These are phyloP conservation scores for Cenchrus fungigraminus DNA, from an alignment of 176 grass and related monocot species.

Conservation along the genomic window DNA sequence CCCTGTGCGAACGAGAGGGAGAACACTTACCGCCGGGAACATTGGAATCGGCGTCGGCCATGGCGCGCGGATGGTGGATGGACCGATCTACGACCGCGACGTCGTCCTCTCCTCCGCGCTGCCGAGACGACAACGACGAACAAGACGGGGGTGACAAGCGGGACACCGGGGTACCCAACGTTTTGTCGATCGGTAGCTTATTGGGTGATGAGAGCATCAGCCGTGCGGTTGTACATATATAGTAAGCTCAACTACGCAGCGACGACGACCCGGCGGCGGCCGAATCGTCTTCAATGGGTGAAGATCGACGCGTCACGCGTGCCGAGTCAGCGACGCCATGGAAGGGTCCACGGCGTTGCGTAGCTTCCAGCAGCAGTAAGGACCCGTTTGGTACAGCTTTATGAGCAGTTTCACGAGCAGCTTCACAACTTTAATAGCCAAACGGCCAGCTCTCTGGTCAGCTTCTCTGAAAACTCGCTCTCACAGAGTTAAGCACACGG, in stretches of 20 bases:
- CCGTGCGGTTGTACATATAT: background rate
- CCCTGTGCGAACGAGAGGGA: background rate
- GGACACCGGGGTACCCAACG: background rate
- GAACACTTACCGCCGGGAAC: constrained; percentile 4
- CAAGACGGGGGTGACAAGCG: too few species aligned
- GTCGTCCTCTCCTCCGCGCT: background rate
- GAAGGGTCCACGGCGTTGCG: background rate
- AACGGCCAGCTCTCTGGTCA: too few species aligned
- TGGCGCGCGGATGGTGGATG: background rate
- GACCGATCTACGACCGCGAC: background rate
- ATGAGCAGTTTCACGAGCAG: too few species aligned
- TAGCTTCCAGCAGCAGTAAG: too few species aligned
- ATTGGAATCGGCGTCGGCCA: background rate
- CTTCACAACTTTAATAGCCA: too few species aligned
- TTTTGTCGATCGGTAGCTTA: background rate
- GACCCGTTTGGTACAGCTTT: too few species aligned
- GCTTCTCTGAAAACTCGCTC: too few species aligned
- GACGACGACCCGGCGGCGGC: background rate
- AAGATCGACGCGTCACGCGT: background rate
- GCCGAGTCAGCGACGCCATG: background rate
- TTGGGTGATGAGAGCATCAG: background rate
- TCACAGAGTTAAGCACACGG: too few species aligned
- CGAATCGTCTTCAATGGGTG: background rate
- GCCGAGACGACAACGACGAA: background rate
- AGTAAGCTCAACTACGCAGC: background rate